Base-by-base conservation (phyloP, 371 early-diverging fungal genomes). In the Mucor saturninus region DNA sequence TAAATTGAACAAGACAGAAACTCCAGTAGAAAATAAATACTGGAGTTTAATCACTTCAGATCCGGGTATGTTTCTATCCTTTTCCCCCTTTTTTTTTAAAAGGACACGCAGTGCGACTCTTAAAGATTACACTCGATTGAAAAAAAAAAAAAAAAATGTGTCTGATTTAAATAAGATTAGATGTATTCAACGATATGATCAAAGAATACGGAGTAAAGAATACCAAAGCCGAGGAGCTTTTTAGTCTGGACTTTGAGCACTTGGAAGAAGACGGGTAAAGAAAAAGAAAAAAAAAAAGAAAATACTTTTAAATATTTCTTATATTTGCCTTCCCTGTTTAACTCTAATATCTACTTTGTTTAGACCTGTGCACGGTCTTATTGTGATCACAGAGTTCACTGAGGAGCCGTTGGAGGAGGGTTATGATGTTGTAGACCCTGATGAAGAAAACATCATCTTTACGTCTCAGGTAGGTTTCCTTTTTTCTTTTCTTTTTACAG, bases 11-110 rank as follows among this genome's bases (percentile, higher is more conserved):
- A 21, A 21, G 21, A 21, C 21, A 42, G 15, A 21, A 21, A 21
- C 21, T 21, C 21, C 11, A 3, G 6, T n/a, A 2, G 21, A 10
- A 9, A 29, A 45, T n/a, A 46, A 60, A 52, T 50, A 51, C 0
- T 68, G 68, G 68, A 56, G 56, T 32, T 56, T 68, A 26, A 59
- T 68, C 10, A 55, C 63, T 26, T 68, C 68, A 14, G 68, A 68
- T 38, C 68, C 68, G 29, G 68, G 68, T 68, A 21, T 21, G 21
- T 21, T 21, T 21, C 21, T 21, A 21, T 21, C 21, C 21, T 21
- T 21, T 21, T 21, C 21, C 21, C 21, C 1, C 1, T 21, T 21
- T 21, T 21, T 21, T 21, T 21, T 21, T 21, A 21, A 21, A 21
- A 21, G 21, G 21, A 21, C 21, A 21, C 21, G 21, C 21, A 21